Conservation (phyloP, 192 early-diverging fungal genomes). For the Umbelopsis ramanniana region DNA sequence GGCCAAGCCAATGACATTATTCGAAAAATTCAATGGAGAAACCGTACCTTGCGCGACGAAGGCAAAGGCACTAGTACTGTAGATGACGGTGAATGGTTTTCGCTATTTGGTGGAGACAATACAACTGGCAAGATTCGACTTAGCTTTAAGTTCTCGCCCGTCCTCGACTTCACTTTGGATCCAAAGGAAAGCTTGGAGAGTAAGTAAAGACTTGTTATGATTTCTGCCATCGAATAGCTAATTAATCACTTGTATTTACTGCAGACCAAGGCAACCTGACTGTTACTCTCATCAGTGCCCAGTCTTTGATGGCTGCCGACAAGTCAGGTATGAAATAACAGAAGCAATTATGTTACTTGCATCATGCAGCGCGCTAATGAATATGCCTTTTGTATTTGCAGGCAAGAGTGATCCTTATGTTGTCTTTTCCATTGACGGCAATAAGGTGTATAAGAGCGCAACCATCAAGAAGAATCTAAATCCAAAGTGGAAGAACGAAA, state of each 20-base stretch:
- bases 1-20: slow-evolving; percentile 26
- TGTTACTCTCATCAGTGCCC: slow-evolving; percentile 29
- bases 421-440: slow-evolving; percentile 59
- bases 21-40: slow-evolving; percentile 19
- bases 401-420: slow-evolving; percentile 73
- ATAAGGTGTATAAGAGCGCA: slow-evolving; percentile 63
- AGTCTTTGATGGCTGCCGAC: slow-evolving; percentile 38
- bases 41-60: not conserved
- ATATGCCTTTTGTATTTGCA: slow-evolving; percentile 14
- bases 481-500: slow-evolving; percentile 48
- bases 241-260: not conserved
- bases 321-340: slow-evolving; percentile 13
- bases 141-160: slow-evolving; percentile 36
- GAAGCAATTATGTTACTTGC: slow-evolving; percentile 16
- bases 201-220: slow-evolving; percentile 14
- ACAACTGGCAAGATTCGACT: slow-evolving; percentile 26
- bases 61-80: not conserved
- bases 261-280: slow-evolving; percentile 41
- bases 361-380: slow-evolving; percentile 48
- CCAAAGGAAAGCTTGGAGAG: slow-evolving; percentile 44
- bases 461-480: slow-evolving; percentile 65
- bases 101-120: slow-evolving; percentile 11
- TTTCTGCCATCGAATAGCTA: not conserved
- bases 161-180: slow-evolving; percentile 29
- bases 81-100: slow-evolving; percentile 37